phyloP scores from a whole-genome alignment of 208 protist species.

The Trypanosoma grayi region DNA sequence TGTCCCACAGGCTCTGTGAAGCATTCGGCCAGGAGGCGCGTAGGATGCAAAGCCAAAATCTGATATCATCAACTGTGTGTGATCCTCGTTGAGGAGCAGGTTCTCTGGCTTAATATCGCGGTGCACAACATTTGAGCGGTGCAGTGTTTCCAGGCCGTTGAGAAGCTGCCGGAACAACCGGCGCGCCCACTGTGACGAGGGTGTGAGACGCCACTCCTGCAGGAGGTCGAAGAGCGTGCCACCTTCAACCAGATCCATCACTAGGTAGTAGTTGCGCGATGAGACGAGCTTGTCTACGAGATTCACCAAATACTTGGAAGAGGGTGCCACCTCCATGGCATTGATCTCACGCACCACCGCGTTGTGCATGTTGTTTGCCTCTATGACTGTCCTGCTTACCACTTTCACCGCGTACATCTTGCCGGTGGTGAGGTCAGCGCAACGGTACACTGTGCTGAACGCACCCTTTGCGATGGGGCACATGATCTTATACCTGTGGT shows the following conservation, averaged over 20 bases:
- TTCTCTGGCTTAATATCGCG: slow-evolving; percentile 90
- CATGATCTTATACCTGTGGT: slow-evolving; percentile 62
- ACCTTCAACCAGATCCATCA: slow-evolving; percentile 77
- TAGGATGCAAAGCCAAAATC: slow-evolving; percentile 90
- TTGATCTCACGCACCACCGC: slow-evolving; percentile 70
- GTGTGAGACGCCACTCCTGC: background rate
- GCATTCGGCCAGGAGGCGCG: slow-evolving; percentile 30
- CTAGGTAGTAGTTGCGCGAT: slow-evolving; percentile 73
- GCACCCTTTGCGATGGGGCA: slow-evolving; percentile 59
- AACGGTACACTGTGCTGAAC: slow-evolving; percentile 85
- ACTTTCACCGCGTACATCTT: slow-evolving; percentile 73
- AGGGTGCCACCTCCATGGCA: slow-evolving; percentile 44
- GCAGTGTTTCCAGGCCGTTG: slow-evolving; percentile 51
- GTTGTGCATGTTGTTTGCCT: slow-evolving; percentile 49
- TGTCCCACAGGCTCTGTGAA: slow-evolving; percentile 73
- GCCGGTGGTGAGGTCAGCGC: slow-evolving; percentile 36
- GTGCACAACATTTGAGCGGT: slow-evolving; percentile 75
- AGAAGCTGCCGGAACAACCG: slow-evolving; percentile 69
- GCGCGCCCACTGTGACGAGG: slow-evolving; percentile 22
- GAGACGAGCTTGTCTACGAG: slow-evolving; percentile 81
- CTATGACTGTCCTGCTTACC: slow-evolving; percentile 38
- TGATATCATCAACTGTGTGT: slow-evolving; percentile 62
- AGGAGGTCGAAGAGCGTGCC: slow-evolving; percentile 68
- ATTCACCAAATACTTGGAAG: slow-evolving; percentile 50
- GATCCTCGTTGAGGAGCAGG: slow-evolving; percentile 63